Base-by-base conservation (phyloP, 2,329 filamentous ascomycete species). In the Saccharata proteae region DNA sequence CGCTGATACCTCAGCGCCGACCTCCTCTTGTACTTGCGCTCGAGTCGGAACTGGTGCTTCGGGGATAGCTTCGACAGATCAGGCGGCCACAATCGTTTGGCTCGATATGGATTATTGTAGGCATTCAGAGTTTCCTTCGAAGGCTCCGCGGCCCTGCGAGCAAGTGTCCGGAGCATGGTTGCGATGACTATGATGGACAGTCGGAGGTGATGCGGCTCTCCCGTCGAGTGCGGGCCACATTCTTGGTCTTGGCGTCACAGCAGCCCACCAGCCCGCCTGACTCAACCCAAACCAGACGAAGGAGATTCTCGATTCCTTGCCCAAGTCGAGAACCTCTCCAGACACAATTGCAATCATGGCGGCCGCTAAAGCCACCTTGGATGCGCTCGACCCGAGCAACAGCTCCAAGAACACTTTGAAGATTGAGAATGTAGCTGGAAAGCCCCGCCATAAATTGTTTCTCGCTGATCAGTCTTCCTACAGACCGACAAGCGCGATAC, bases 401-500 rank as follows among this genome's bases (percentile, higher is more conserved):
- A 60, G 59, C 46, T 60, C 67, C 27, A 67, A 70, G 45, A 74
- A 74, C 40, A 77, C 72, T 23, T 57, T 78, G 40, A 77, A 77
- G 50, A 67, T 78, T 40, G 74, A 78, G 57, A 75, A 74, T 49
- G 61, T 63, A 40, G 55, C 42, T 36, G 25, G 16, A n/a, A 18
- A 24, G 27, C 35, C 22, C 27, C 27, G 33, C 33, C 28, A 16
- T 16, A 20, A 19, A 33, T 27, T 21, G 15, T 22, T 19, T 37
- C 17, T 4, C 46, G 10, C 22, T 32, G 14, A 45, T 32, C 44
- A 48, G 49, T 35, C 47, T 16, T 16, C 22, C 12, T 17, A 82
- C 71, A 38, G 30, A 93, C 85, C 22, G 83, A 92, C 48, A 93
- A 93, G 62, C 69, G 85, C 54, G 84, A 93, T 50, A 71, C 77